Evolutionary conservation across 2,329 filamentous ascomycete genomes (phyloP), one percentile per base, ranked within the genome.

Genomic region (Cytospora mali): DNA sequence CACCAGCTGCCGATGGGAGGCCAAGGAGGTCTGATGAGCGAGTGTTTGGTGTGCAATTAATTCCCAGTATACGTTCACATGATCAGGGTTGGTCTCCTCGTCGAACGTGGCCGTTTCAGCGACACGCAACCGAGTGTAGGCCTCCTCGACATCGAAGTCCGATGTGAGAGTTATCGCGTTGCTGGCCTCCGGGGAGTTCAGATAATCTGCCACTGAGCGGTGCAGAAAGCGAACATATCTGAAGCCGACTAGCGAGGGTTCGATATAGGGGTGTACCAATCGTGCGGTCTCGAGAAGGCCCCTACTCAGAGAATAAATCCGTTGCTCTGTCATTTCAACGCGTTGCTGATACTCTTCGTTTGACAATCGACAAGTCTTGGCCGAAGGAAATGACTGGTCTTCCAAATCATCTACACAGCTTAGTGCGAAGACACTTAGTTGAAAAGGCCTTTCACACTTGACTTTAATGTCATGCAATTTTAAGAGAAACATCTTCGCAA

Each of bases 401-500:
- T 46, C 7, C 42, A 46, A 23, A 5, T n/a, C 23, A 11, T 46
- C 42, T 5, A 46, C 1, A n/a, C 42, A 46, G 10, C n/a, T 4
- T 11, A 55, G n/a, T 16, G 51, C 14, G 2, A 61, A 16, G 21
- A 21, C 6, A 13, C 25, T 31, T n/a, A 61, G 27, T 6, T 14
- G 5, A 16, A 48, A 14, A n/a, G n/a, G n/a, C n/a, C n/a, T n/a
- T n/a, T n/a, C n/a, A n/a, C n/a, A n/a, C n/a, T n/a, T n/a, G n/a
- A n/a, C n/a, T n/a, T n/a, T n/a, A n/a, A n/a, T n/a, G n/a, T 25
- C 11, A 5, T 7, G 25, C 14, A 25, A 10, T 13, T n/a, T 28
- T 6, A 61, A n/a, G 6, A 48, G 10, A 7, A 61, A 35, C n/a
- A 61, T 61, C 6, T 29, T 51, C 11, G 49, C 23, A 13, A 28